A percentile compares a stretch with the other conserved stretches of the same genome.
Evolutionary conservation across 2,329 filamentous ascomycete species (phyloP).

Genomic region (Mariannaea sp.): DNA sequence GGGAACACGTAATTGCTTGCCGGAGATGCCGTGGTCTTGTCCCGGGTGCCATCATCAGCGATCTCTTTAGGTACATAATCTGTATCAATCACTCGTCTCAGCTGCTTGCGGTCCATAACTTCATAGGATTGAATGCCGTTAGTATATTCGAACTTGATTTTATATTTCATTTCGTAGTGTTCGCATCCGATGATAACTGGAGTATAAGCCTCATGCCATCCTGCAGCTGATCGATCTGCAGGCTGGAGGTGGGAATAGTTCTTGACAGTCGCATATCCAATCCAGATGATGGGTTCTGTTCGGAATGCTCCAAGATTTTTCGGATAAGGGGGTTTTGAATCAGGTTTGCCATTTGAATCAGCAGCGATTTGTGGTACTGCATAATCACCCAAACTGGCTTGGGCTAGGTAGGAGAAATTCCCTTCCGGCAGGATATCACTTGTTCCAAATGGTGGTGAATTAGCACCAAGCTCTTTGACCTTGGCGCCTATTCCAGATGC

Average conservation of each 20-base stretch:
- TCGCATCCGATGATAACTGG: constrained; percentile 13
- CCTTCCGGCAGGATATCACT: neutral
- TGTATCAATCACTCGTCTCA: constrained; percentile 3
- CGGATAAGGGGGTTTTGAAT: neutral
- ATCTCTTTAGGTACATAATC: neutral
- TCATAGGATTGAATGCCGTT: neutral
- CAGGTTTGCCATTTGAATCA: fast-evolving
- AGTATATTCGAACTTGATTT: neutral
- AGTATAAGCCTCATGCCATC: neutral
- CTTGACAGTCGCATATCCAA: constrained; percentile 14
- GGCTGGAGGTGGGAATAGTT: neutral
- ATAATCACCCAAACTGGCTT: neutral
- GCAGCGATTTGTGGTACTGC: neutral
- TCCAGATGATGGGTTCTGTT: constrained; percentile 24
- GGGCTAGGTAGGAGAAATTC: neutral
- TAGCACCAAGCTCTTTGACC: neutral
- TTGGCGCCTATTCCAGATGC: neutral
- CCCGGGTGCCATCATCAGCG: neutral
- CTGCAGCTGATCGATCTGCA: neutral
- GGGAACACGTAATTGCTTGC: neutral
- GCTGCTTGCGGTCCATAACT: fast-evolving
- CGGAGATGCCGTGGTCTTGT: neutral
- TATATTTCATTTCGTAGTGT: constrained; percentile 14
- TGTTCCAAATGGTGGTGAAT: constrained; percentile 3
- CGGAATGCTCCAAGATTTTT: neutral